A percentile compares a stretch with the other conserved stretches of the same genome.
phyloP scores from a whole-genome alignment of 2,329 filamentous ascomycete genomes.

The Colletotrichum filicis region DNA sequence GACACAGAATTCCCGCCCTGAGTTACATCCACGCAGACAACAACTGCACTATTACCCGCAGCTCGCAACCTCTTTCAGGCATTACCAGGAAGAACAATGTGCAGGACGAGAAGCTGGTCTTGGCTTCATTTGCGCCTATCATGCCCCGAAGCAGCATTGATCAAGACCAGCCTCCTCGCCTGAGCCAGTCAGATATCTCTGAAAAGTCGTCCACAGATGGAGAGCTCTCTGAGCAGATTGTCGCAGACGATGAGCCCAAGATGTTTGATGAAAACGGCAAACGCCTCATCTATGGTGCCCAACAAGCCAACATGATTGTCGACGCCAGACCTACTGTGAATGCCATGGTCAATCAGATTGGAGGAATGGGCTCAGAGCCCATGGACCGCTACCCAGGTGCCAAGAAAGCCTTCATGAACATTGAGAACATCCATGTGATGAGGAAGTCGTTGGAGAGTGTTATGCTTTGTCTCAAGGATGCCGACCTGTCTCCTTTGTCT shows the following conservation, averaged over 20 bases:
- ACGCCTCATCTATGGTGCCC: conserved; percentile 84
- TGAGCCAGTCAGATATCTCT: conserved; percentile 63
- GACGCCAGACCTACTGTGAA: conserved; percentile 96
- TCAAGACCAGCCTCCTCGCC: conserved; percentile 52
- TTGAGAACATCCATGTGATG: conserved; percentile 99
- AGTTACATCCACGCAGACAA: conserved; percentile 97
- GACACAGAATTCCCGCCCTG: conserved; percentile 86
- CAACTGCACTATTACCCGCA: conserved; percentile 95
- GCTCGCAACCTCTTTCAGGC: conserved; percentile 90
- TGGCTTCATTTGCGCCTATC: conserved; percentile 88
- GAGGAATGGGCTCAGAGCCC: conserved; percentile 94
- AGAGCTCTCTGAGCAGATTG: conserved; percentile 69
- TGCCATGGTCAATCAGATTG: conserved; percentile 91
- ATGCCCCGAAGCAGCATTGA: conserved; percentile 47
- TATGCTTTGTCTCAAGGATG: conserved; percentile 90
- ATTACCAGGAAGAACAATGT: conserved; percentile 89
- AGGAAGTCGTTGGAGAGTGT: conserved; percentile 88
- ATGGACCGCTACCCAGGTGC: conserved; percentile 97
- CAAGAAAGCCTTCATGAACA: conserved; percentile 90
- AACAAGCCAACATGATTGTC: conserved; percentile 93
- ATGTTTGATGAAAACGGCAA: conserved; percentile 69
- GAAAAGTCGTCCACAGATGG: conserved; percentile 49
- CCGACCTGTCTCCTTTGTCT: conserved; percentile 84
- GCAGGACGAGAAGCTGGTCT: conserved; percentile 93
- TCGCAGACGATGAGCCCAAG: conserved; percentile 52